Conservation (phyloP, 2,329 filamentous ascomycete species). For the Monosporascus sp. region DNA sequence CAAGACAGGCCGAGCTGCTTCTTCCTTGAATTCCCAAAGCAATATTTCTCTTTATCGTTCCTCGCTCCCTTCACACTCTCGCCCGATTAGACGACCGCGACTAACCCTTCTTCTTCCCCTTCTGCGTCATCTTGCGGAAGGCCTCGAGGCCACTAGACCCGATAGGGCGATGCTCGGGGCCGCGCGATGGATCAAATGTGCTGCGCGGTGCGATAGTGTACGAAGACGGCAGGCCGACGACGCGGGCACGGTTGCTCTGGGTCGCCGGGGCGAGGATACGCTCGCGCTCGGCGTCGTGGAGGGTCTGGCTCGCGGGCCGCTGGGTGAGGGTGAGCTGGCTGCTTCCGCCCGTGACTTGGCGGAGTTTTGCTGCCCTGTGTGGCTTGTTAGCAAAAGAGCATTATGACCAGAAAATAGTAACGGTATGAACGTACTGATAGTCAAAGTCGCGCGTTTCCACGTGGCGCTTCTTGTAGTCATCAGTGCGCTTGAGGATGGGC, state of each 20-base stretch:
- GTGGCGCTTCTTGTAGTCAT: conserved; percentile 86
- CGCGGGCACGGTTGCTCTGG: conserved; percentile 51
- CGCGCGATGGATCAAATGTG: conserved; percentile 50
- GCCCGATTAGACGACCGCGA: too few species aligned
- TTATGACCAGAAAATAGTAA: background rate
- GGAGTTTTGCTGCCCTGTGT: conserved; percentile 47
- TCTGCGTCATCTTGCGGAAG: conserved; percentile 61
- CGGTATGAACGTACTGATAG: conserved; percentile 45
- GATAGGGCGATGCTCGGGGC: conserved; percentile 52
- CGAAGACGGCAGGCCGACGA: conserved; percentile 48
- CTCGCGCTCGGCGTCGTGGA: conserved; percentile 48
- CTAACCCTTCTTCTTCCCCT: conserved; percentile 46
- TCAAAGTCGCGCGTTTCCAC: conserved; percentile 60
- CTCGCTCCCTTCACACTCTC: too few species aligned
- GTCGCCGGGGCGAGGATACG: conserved; percentile 52
- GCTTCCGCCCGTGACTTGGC: conserved; percentile 35
- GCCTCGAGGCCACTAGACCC: conserved; percentile 60
- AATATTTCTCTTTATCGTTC: too few species aligned
- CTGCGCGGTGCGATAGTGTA: conserved; percentile 58
- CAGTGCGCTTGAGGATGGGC: conserved; percentile 86
- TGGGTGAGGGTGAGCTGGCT: conserved; percentile 28
- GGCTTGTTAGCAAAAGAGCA: conserved; percentile 5
- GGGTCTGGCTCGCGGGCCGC: conserved; percentile 18
- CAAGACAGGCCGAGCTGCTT: too few species aligned
- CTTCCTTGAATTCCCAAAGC: too few species aligned